Evolutionary conservation across 2,329 filamentous ascomycete species (phyloP), one percentile per base, ranked within the genome.

Genomic region (Aspergillus spinulosporus): DNA sequence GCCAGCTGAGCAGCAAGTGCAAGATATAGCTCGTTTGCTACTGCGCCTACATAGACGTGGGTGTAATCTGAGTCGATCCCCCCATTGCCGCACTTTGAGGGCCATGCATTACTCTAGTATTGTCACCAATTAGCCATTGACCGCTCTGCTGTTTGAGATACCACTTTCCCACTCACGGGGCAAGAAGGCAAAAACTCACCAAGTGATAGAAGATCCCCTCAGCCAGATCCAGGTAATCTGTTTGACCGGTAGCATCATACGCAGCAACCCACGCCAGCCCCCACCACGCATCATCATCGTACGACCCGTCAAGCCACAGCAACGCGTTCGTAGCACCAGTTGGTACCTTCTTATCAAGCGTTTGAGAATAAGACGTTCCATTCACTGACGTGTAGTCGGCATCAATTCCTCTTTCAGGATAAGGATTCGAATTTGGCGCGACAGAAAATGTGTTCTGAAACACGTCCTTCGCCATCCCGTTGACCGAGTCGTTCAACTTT

Each of bases 1-100:
- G 82, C 82, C 5, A 85, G 74, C 56, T 82, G 79, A 5, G 82
- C 81, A 2, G 82, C 82, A 0, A 81, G 74, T 2, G 76, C 77
- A 2, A 85, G 67, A 65, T 83, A 85, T 2, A 85, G 76, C 60
- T 82, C 81, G 56, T 84, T 85, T 2, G 80, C 75, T 32, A 86
- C 82, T 1, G 82, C 80, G 57, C 80, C 82, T 47, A 79, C 73
- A 57, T 81, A 80, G 2, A 71, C 68, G 29, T 77, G 70, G 1
- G 70, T 60, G 48, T 74, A 74, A 57, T 76, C 76, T 77, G 79
- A 82, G 65, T 74, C 81, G 51, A 83, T 73, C n/a, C 79, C 72
- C 4, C 67, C 78, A 29, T 78, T 77, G 44, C 74, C 74, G 21
- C 76, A 78, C 2, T 70, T 72, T 1, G 74, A 75, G 29, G 71